Evolutionary conservation across 2,329 filamentous ascomycete species (phyloP), one percentile per base, ranked within the genome.

Genomic region (Alternaria gansuensis): DNA sequence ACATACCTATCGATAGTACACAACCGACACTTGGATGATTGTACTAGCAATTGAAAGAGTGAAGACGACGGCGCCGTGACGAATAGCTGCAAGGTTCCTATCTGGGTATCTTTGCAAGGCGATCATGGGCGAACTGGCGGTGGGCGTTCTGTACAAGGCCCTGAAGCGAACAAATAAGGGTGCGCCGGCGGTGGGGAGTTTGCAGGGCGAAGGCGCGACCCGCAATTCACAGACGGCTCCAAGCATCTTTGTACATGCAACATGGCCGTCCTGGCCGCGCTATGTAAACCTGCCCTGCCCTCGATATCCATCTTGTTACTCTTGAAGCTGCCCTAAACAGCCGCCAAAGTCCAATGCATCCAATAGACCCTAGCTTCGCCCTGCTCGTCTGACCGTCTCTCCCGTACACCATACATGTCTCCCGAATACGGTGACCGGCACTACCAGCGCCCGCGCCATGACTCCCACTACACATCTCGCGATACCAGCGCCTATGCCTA

Each of bases 351-450:
- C 44, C 37, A 29, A 61, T 60, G 60, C 54, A 17, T 41, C 13
- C 46, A 33, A 51, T 11, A 44, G 41, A 24, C 57, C 33, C 46
- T 52, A 50, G 51, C 51, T 54, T 62, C 51, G 54, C 56, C 28
- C 34, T 54, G 62, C 58, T 53, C 58, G 58, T 37, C 59, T 63
- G 62, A 64, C 62, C 56, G 5, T 36, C 46, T 29, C 51, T 48
- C 50, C 33, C 54, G n/a, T 50, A 43, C 43, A 21, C 51, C 21
- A 48, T 59, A 41, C 60, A 70, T 70, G 68, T 67, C 68, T 67
- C 65, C 64, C 62, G 54, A 71, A 72, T 58, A 73, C 67, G 64
- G 71, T 65, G 59, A 64, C 65, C 64, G 57, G 49, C 60, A 66
- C 55, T 49, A 67, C 49, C 60, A 67, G 46, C 63, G 59, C 41